These are phyloP conservation scores for Fusarium liriodendri DNA, from an alignment of 2,329 filamentous ascomycete species.

Conservation along the genomic window DNA sequence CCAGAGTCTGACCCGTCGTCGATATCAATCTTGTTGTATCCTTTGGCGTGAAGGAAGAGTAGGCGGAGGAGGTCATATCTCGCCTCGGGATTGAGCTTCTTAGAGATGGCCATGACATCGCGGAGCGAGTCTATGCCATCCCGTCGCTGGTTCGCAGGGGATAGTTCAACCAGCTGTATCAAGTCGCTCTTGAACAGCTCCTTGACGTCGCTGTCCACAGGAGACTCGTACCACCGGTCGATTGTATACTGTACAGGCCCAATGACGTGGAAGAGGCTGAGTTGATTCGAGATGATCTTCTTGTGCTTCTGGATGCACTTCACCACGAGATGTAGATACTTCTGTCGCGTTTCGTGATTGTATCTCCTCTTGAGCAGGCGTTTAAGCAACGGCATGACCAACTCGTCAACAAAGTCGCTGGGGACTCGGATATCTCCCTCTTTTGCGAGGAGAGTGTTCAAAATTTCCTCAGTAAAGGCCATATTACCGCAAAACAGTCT, in stretches of 20 bases:
- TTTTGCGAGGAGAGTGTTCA: slow-evolving; percentile 19
- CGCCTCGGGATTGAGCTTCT: not conserved
- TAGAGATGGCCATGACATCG: not conserved
- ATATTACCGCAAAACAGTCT: slow-evolving; percentile 33
- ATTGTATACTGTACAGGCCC: slow-evolving; percentile 23
- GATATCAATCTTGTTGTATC: slow-evolving; percentile 37
- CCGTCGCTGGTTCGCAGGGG: not conserved
- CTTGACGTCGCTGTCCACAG: not conserved
- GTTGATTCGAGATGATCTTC: not conserved
- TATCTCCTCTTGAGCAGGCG: slow-evolving; percentile 24
- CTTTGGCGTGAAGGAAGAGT: slow-evolving; percentile 27
- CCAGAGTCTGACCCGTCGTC: slow-evolving; percentile 25
- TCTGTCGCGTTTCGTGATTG: slow-evolving; percentile 19
- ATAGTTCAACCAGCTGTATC: slow-evolving; percentile 13
- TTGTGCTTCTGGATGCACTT: slow-evolving; percentile 15
- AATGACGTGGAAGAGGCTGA: not conserved
- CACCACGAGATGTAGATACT: slow-evolving; percentile 28
- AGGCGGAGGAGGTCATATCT: slow-evolving; percentile 41
- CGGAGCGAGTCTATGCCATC: not conserved
- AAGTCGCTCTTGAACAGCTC: not conserved
- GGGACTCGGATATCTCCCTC: slow-evolving; percentile 19
- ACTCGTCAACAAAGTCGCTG: slow-evolving; percentile 26
- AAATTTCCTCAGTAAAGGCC: slow-evolving; percentile 16
- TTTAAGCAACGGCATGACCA: slow-evolving; percentile 39
- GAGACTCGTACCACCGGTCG: slow-evolving; percentile 23